Evolutionary conservation across 1,284 basidiomycete species (phyloP), one percentile per base, ranked within the genome.

Genomic region (Ustilago curta): DNA sequence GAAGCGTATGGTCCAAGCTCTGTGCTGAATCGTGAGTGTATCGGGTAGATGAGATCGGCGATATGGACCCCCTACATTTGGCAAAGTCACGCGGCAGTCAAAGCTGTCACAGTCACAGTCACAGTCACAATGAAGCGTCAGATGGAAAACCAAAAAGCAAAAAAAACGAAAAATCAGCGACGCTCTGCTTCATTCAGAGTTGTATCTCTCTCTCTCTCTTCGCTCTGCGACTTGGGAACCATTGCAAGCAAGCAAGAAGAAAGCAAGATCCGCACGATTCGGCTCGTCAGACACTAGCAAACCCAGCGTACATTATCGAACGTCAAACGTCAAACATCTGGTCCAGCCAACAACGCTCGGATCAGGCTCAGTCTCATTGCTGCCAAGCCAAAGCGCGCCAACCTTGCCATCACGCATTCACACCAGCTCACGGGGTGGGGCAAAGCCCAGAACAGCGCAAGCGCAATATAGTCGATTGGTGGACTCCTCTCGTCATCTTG

Each of bases 11-110:
- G 14, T 37, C 35, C 14, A 37, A 4, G 35, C 27, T 37, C 35
- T 11, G 35, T 37, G 31, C 39, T 23, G 35, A 27, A 47, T 43
- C 56, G 5, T 48, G 18, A 1, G 11, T 37, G 4, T 14, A 47
- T 47, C 27, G 45, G 29, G n/a, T n/a, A 16, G 29, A 7, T 21
- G 11, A 12, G 21, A 60, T 60, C 64, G 64, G 45, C 43, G 64
- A 67, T 67, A 21, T 19, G 0, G 11, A 11, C 4, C 5, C 11
- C n/a, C n/a, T 31, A 32, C 44, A 45, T 39, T 32, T 18, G 19
- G 9, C 45, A 19, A 67, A 60, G 64, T 61, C 64, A 67, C 64
- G 64, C 60, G 64, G 50, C 35, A n/a, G n/a, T n/a, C n/a, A n/a
- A n/a, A n/a, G n/a, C n/a, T n/a, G n/a, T n/a, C n/a, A n/a, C n/a